Evolutionary conservation across 768 basidiomycete genomes (phyloP), one percentile per base, ranked within the genome.

Genomic region (Rhodosporidiobolus odoratus): DNA sequence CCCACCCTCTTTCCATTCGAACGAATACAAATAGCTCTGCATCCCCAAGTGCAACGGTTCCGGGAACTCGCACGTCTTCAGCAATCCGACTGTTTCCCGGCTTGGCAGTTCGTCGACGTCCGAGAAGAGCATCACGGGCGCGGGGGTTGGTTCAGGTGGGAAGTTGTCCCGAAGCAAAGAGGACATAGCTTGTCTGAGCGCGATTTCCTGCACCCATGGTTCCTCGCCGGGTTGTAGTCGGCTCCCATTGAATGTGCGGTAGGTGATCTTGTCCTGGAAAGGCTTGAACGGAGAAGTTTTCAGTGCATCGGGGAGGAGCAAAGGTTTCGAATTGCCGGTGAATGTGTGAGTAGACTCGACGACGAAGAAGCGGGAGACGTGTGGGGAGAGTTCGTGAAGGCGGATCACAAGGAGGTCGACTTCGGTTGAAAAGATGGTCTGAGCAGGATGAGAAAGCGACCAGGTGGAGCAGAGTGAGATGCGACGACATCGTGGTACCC

Each of bases 101-200:
- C 84, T 81, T 7, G 86, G 86, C 52, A 88, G 82, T 78, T 88
- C 87, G 75, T 87, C 86, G 19, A 86, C 78, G 76, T 87, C 86
- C 13, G 84, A 84, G 83, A 87, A 86, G 64, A 77, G 21, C 65
- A 87, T 77, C 47, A 87, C 83, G 48, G 87, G 79, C n/a, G 80
- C 77, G 52, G 80, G 74, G 61, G 10, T 77, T 58, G 41, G 80
- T 69, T 35, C 80, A 79, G 30, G 73, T 72, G 72, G 63, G n/a
- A 84, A 80, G 53, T 84, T 79, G 21, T 73, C 66, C 32, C 78
- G 80, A 12, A 87, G 80, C 56, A 86, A 78, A 17, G 69, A 67
- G 32, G 84, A 83, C 85, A 86, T 85, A 21, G 81, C 79, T 32
- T 78, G 74, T n/a, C 86, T 81, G 48, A 84, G 82, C 41, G 80